phyloP scores from a whole-genome alignment of 2,329 filamentous ascomycete species.

The Cercospora sesami region DNA sequence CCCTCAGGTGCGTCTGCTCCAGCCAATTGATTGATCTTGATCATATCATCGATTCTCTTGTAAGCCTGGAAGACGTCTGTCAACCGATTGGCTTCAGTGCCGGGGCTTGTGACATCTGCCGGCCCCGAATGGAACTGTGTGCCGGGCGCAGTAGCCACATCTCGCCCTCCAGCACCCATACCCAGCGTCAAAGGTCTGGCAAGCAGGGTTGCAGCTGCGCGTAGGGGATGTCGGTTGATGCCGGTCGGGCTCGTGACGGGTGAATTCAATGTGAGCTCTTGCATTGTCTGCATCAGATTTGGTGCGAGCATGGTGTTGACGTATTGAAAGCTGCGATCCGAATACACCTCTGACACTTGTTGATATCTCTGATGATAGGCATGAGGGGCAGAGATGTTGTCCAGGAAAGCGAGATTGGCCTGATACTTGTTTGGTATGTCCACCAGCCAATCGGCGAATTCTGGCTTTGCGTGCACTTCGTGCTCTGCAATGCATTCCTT shows the following conservation, averaged over 20 bases:
- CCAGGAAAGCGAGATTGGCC: conserved; percentile 49
- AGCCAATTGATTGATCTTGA: conserved; percentile 52
- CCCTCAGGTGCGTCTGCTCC: conserved; percentile 18
- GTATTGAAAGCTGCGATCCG: conserved; percentile 31
- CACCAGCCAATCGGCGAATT: conserved; percentile 68
- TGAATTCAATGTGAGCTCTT: conserved; percentile 32
- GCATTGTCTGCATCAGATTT: conserved; percentile 34
- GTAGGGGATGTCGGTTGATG: conserved; percentile 20
- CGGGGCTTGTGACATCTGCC: conserved; percentile 7
- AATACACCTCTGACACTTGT: conserved; percentile 32
- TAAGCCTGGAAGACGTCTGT: conserved; percentile 55
- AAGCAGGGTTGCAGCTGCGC: conserved; percentile 19
- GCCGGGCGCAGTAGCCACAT: conserved; percentile 4
- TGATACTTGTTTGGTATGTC: conserved; percentile 54
- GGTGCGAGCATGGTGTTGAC: conserved; percentile 35
- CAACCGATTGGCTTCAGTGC: conserved; percentile 19
- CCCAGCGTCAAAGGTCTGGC: conserved; percentile 23
- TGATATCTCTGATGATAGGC: conserved; percentile 35
- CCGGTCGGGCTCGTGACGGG: conserved; percentile 22
- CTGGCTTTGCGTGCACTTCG: conserved; percentile 53
- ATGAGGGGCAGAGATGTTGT: conserved; percentile 42
- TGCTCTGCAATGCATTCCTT: conserved; percentile 78
- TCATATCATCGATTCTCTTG: conserved; percentile 56
- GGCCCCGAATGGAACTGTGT: conserved; percentile 14
- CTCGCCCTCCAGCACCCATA: conserved; percentile 12